phyloP scores from a whole-genome alignment of 345 rosid genomes.

The Euphorbia pulcherrima region DNA sequence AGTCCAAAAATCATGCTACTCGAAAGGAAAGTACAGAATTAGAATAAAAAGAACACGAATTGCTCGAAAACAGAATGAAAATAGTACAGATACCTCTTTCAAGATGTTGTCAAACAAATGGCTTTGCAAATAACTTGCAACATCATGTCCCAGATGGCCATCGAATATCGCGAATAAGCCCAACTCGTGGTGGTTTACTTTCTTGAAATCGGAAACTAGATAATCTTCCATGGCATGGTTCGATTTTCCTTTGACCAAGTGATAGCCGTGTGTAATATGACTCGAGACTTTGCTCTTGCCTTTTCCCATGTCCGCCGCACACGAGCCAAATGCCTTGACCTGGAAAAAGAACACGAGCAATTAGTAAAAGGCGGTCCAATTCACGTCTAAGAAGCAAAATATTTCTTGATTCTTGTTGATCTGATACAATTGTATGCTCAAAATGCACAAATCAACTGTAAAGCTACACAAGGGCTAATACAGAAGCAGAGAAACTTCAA shows the following conservation, averaged over 20 bases:
- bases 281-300: conserved; percentile 66
- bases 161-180: conserved; percentile 87
- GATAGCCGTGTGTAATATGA: conserved; percentile 64
- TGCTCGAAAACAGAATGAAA: not conserved
- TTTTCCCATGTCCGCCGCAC: conserved; percentile 59
- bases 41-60: not conserved
- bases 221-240: conserved; percentile 84
- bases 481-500: not conserved
- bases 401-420: not conserved
- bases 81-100: conserved; percentile 47
- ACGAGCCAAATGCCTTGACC: conserved; percentile 51
- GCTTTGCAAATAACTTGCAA: conserved; percentile 63
- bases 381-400: not conserved
- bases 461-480: not conserved
- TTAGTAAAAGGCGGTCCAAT: not conserved
- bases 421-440: not conserved
- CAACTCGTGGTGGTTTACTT: conserved; percentile 44
- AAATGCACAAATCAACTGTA: not conserved
- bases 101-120: conserved; percentile 69
- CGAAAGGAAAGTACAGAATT: conserved; percentile 2
- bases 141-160: conserved; percentile 85
- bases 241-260: conserved; percentile 71
- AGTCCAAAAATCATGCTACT: conserved; percentile 74
- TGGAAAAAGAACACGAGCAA: conserved; percentile 20
- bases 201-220: conserved; percentile 55